These are phyloP conservation scores for Phyllosticta ampelicida DNA, from an alignment of 2,329 filamentous ascomycete genomes.

Conservation along the genomic window DNA sequence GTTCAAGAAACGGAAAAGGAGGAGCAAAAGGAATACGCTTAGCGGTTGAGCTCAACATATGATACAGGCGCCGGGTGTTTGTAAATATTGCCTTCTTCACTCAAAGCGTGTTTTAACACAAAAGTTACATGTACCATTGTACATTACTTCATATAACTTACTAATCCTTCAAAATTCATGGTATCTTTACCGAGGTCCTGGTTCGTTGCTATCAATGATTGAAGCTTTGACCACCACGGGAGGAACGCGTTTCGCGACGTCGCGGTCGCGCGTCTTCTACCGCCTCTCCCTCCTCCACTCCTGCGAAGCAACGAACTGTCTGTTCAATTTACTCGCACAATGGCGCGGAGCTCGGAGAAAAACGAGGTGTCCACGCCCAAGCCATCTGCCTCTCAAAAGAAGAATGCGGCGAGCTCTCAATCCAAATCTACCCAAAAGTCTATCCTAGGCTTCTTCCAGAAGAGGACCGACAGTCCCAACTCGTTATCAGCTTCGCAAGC, in stretches of 20 bases:
- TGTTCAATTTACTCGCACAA: slow-evolving; percentile 11
- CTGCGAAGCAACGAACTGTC: neutral
- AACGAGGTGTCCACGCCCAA: slow-evolving; percentile 37
- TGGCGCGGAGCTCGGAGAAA: slow-evolving; percentile 37
- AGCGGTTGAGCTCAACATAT: neutral
- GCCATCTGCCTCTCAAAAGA: slow-evolving; percentile 34
- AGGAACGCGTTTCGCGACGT: neutral
- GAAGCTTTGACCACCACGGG: neutral
- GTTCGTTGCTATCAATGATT: neutral
- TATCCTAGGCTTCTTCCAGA: slow-evolving; percentile 54
- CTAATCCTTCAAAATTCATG: too few species aligned
- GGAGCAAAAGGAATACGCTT: neutral
- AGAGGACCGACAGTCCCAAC: slow-evolving; percentile 40
- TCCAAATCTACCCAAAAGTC: slow-evolving; percentile 54
- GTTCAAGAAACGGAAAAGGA: neutral
- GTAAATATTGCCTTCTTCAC: too few species aligned
- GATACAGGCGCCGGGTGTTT: too few species aligned
- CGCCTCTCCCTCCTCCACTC: neutral
- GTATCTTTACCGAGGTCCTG: neutral
- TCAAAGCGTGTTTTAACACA: too few species aligned
- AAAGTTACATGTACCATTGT: too few species aligned
- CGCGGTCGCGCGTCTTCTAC: neutral
- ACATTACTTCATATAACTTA: too few species aligned
- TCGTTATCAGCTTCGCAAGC: slow-evolving; percentile 9
- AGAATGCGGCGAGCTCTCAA: slow-evolving; percentile 35